Percentiles rank a stretch among this genome's conserved stretches.
These are phyloP conservation scores for Leccinum uliginosum DNA, from an alignment of 768 basidiomycete genomes.

Conservation along the genomic window DNA sequence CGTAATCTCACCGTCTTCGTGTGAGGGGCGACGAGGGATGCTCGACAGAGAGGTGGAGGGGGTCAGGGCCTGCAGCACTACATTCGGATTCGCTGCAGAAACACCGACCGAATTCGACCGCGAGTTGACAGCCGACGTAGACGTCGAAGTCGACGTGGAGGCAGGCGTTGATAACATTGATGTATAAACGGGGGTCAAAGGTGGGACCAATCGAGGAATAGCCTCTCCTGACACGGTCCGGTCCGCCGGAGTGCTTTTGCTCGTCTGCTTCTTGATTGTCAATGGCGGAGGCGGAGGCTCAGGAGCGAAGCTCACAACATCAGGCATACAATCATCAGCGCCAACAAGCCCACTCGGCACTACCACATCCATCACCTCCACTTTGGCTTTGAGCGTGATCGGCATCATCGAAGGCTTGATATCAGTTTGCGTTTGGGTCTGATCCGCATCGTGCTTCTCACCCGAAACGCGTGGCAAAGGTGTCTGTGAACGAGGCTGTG, in stretches of 20 bases:
- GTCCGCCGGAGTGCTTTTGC: slow-evolving; percentile 10
- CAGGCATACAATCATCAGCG: slow-evolving; percentile 16
- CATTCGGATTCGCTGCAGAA: slow-evolving; percentile 4
- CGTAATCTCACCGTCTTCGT: slow-evolving; percentile 52
- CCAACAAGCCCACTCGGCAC: slow-evolving; percentile 18
- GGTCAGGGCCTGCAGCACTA: background rate
- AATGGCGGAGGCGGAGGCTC: slow-evolving; percentile 32
- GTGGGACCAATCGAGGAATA: background rate
- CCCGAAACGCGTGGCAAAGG: background rate
- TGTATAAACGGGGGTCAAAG: slow-evolving; percentile 9
- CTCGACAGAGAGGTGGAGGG: slow-evolving; percentile 5
- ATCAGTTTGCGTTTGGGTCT: slow-evolving; percentile 8
- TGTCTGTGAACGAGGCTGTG: background rate
- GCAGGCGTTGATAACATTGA: slow-evolving; percentile 6
- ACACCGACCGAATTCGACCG: slow-evolving; percentile 25
- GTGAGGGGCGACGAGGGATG: slow-evolving; percentile 31
- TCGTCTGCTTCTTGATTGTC: slow-evolving; percentile 17
- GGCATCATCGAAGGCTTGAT: slow-evolving; percentile 5
- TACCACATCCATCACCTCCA: slow-evolving; percentile 22
- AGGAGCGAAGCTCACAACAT: slow-evolving; percentile 27
- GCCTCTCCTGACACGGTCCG: background rate
- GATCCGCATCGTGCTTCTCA: slow-evolving; percentile 3
- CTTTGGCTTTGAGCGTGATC: slow-evolving; percentile 19
- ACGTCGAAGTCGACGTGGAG: slow-evolving; percentile 21
- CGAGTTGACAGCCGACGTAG: slow-evolving; percentile 21